A percentile compares a stretch with the other conserved stretches of the same genome.
Evolutionary conservation across 2,329 filamentous ascomycete genomes (phyloP).

Genomic region (Elsinoe fawcettii): DNA sequence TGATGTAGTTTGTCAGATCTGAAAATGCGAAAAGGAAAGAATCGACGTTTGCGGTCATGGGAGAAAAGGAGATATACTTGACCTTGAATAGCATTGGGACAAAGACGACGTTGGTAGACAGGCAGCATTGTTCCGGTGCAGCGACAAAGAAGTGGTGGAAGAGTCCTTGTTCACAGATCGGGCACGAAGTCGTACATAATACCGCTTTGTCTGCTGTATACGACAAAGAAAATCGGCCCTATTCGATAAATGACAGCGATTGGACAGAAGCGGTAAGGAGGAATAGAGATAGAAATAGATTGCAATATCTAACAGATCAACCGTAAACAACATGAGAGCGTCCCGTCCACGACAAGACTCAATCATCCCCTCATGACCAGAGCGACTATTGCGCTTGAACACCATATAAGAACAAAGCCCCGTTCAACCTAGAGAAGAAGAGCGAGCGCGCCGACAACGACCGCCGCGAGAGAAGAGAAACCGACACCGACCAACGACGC

Average conservation of each 20-base stretch:
- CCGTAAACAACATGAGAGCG: not conserved
- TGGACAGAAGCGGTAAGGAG: too few relatives aligned
- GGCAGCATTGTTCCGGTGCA: not conserved
- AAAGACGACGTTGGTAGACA: not conserved
- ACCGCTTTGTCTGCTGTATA: not conserved
- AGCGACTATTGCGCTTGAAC: not conserved
- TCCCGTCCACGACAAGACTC: not conserved
- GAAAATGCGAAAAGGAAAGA: not conserved
- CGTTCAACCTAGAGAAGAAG: not conserved
- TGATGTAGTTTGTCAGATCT: not conserved
- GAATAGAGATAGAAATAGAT: not conserved
- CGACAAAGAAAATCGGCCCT: too few relatives aligned
- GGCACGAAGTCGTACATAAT: not conserved
- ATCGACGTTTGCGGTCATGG: conserved; percentile 1
- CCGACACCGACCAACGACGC: not conserved
- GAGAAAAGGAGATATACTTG: conserved; percentile 8
- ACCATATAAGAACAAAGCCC: not conserved
- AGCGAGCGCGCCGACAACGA: not conserved
- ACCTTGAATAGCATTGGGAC: not conserved
- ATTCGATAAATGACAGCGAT: too few relatives aligned
- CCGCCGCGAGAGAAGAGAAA: not conserved
- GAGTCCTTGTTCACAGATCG: not conserved
- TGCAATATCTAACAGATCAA: conserved; percentile 5
- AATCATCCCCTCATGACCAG: not conserved
- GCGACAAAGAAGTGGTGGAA: not conserved